These are phyloP conservation scores for Jatropha curcas DNA, from an alignment of 345 rosid genomes.

Conservation along the genomic window DNA sequence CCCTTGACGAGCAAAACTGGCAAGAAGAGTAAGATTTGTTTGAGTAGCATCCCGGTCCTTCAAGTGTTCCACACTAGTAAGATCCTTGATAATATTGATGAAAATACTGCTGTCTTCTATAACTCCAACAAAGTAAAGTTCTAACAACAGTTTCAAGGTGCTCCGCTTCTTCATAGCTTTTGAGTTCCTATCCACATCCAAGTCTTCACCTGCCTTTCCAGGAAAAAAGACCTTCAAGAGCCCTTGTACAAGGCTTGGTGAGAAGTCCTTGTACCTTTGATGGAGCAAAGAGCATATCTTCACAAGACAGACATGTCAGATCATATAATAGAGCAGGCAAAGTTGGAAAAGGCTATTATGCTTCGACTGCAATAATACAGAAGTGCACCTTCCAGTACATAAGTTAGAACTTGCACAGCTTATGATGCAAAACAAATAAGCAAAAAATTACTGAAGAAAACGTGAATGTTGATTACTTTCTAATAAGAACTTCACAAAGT, in stretches of 20 bases:
- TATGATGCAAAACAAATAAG: neutral
- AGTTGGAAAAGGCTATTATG: neutral
- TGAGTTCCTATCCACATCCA: constrained; percentile 76
- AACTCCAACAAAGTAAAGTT: constrained; percentile 93
- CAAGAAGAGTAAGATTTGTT: constrained; percentile 87
- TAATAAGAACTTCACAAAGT: neutral
- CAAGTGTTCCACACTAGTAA: constrained; percentile 70
- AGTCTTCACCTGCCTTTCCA: constrained; percentile 88
- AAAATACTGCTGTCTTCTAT: constrained; percentile 76
- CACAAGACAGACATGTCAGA: constrained; percentile 31
- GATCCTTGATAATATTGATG: constrained; percentile 83
- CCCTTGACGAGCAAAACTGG: constrained; percentile 98
- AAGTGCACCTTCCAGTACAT: neutral
- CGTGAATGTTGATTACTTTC: neutral
- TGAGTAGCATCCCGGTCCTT: constrained; percentile 93
- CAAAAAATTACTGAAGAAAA: neutral
- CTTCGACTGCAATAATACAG: neutral
- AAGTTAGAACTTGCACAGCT: neutral
- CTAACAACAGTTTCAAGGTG: constrained; percentile 85
- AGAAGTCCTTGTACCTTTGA: constrained; percentile 93
- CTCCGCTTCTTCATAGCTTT: constrained; percentile 98
- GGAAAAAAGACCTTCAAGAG: constrained; percentile 87
- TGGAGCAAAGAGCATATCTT: constrained; percentile 98
- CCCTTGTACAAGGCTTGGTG: constrained; percentile 83
- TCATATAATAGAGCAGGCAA: constrained; percentile 7